These are phyloP conservation scores for Vigna radiata DNA, from an alignment of 306 rosid genomes.

Conservation along the genomic window DNA sequence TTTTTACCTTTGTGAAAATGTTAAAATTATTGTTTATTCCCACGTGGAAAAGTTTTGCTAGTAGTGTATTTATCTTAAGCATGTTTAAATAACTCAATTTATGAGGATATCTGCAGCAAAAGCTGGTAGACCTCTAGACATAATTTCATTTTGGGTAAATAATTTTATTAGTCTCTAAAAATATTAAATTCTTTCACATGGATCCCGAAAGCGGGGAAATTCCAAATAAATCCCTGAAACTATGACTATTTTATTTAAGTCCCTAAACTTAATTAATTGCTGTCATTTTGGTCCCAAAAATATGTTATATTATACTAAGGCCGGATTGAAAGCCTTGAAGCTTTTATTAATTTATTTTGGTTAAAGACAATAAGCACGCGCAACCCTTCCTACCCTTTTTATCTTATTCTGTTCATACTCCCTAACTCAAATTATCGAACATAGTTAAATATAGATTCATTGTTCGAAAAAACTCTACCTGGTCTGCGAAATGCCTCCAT, in stretches of 20 bases:
- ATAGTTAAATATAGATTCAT: not conserved
- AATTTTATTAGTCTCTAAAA: not conserved
- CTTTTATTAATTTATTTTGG: too few relatives aligned
- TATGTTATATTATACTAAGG: not conserved
- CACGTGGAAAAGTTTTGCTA: too few relatives aligned
- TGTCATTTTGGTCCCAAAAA: not conserved
- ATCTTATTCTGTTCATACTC: not conserved
- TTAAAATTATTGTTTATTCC: too few relatives aligned
- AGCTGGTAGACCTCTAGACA: not conserved
- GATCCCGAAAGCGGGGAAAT: not conserved
- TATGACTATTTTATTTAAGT: not conserved
- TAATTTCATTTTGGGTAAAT: not conserved
- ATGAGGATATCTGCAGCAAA: not conserved
- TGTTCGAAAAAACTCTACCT: slow-evolving; percentile 53
- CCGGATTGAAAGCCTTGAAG: too few relatives aligned
- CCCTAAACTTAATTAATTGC: not conserved
- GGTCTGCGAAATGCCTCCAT: slow-evolving; percentile 91
- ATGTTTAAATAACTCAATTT: not conserved
- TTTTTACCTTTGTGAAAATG: too few relatives aligned
- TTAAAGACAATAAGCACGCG: not conserved
- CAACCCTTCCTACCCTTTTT: not conserved
- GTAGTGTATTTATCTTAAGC: not conserved
- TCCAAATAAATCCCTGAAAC: not conserved
- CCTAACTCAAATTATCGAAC: not conserved
- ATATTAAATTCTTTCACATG: too few relatives aligned